Percentiles rank a stretch among this genome's conserved stretches.
Evolutionary conservation across 495 filamentous ascomycete genomes (phyloP).

Genomic region (Xylaria intraflava): DNA sequence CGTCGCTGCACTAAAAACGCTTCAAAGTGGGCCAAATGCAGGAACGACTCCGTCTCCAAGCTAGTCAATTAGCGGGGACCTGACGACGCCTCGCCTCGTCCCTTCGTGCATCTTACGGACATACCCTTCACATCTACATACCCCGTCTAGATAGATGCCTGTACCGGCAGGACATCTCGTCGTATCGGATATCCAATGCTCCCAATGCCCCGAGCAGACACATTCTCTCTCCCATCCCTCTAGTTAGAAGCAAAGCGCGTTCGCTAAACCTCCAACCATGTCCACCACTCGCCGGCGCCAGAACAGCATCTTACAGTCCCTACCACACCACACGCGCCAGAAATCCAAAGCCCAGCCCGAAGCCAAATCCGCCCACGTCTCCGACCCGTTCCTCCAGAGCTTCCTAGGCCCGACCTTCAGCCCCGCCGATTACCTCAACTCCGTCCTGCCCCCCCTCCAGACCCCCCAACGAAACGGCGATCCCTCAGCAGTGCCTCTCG

Average conservation of each 20-base stretch:
- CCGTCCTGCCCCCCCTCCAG: slow-evolving; percentile 59
- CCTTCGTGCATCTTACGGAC: no score
- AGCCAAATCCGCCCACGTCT: slow-evolving; percentile 48
- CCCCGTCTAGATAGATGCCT: no score
- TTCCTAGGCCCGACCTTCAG: slow-evolving; percentile 73
- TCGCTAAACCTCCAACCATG: slow-evolving; percentile 13
- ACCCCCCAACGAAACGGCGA: slow-evolving; percentile 24
- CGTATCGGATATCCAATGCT: no score
- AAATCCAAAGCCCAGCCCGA: slow-evolving; percentile 26
- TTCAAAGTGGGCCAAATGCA: no score
- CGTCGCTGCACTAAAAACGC: no score
- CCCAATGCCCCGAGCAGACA: no score
- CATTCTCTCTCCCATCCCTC: neutral
- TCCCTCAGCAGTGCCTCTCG: slow-evolving; percentile 54
- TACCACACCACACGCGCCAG: slow-evolving; percentile 20
- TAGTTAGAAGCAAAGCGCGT: no score
- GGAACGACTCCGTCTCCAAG: no score
- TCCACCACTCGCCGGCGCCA: slow-evolving; percentile 28
- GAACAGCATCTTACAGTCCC: slow-evolving; percentile 26
- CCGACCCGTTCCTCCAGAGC: slow-evolving; percentile 54
- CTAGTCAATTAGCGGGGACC: no score
- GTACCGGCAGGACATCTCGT: no score
- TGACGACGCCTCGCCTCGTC: no score
- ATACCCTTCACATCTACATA: no score
- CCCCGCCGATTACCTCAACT: slow-evolving; percentile 74